Percentiles rank a stretch among this genome's conserved stretches.
Conservation (phyloP, 352 stramenopile genomes). For the Blastocystis sp. region DNA sequence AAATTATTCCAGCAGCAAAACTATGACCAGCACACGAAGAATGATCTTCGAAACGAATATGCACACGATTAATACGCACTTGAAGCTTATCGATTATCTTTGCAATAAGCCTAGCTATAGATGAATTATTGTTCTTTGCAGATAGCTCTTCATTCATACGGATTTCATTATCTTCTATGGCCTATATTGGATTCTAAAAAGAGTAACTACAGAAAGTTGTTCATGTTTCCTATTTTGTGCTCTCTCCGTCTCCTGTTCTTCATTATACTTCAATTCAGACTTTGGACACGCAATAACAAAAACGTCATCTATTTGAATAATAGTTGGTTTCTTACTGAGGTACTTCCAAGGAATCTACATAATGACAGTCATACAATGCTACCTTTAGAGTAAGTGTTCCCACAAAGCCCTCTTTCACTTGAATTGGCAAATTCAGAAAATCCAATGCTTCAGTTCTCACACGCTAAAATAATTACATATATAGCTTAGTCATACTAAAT, state of each 20-base stretch:
- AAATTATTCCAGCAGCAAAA: constrained; percentile 40
- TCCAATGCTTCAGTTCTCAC: constrained; percentile 44
- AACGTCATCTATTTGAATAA: constrained; percentile 26
- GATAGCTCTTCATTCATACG: not conserved
- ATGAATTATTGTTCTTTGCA: constrained; percentile 24
- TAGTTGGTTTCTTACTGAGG: constrained; percentile 24
- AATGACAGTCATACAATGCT: not conserved
- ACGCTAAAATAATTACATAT: not conserved
- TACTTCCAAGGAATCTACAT: constrained; percentile 58
- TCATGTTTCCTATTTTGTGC: constrained; percentile 8
- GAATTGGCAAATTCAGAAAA: constrained; percentile 60
- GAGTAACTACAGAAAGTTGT: not conserved
- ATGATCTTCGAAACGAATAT: constrained; percentile 55
- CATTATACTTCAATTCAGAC: constrained; percentile 36
- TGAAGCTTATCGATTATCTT: constrained; percentile 61
- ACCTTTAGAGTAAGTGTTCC: constrained; percentile 52
- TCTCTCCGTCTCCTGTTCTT: not conserved
- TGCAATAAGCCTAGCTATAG: not conserved
- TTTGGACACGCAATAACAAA: constrained; percentile 60
- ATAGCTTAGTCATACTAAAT: not conserved
- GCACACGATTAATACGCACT: constrained; percentile 28
- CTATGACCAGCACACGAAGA: not conserved
- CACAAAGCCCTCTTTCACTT: constrained; percentile 56
- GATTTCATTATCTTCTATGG: constrained; percentile 48
- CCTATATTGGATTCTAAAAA: not conserved